A percentile compares a stretch with the other conserved stretches of the same genome.
phyloP scores from a whole-genome alignment of 2,329 filamentous ascomycete species.

The Aspergillus pseudotamarii region DNA sequence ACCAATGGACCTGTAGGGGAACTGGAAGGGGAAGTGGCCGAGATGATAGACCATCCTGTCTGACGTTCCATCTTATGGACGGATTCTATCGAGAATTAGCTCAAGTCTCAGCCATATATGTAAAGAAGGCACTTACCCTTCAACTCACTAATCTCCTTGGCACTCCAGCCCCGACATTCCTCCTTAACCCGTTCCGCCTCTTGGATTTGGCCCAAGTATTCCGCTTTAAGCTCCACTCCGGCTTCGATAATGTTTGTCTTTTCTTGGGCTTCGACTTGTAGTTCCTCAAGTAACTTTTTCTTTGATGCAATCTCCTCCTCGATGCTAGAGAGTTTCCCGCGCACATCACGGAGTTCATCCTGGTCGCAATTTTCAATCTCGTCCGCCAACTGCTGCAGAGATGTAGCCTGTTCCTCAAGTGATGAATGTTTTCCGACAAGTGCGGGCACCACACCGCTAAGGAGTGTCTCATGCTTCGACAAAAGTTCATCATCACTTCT shows the following conservation, averaged over 20 bases:
- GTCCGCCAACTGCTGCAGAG: constrained; percentile 70
- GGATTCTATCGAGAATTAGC: constrained; percentile 28
- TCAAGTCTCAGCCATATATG: not conserved
- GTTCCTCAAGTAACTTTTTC: constrained; percentile 65
- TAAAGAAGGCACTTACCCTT: constrained; percentile 61
- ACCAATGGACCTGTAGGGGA: constrained; percentile 36
- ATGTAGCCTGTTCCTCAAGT: constrained; percentile 66
- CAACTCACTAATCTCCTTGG: constrained; percentile 75
- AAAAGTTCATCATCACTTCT: constrained; percentile 70
- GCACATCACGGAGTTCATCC: constrained; percentile 72
- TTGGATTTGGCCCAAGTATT: constrained; percentile 72
- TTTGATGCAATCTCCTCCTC: constrained; percentile 72
- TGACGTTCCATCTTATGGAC: constrained; percentile 44
- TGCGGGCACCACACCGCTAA: constrained; percentile 68
- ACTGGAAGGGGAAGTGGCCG: constrained; percentile 33
- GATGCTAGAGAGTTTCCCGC: constrained; percentile 66
- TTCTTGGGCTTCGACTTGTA: constrained; percentile 68
- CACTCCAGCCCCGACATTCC: constrained; percentile 86
- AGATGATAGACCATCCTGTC: constrained; percentile 49
- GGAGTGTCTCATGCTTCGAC: constrained; percentile 66
- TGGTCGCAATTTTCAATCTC: constrained; percentile 69
- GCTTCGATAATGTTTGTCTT: constrained; percentile 67
- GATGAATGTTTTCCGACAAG: constrained; percentile 63
- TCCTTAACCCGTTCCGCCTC: constrained; percentile 83
- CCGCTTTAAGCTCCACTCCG: constrained; percentile 67